phyloP scores from a whole-genome alignment of 352 stramenopile genomes.

The Globisporangium spiculum region DNA sequence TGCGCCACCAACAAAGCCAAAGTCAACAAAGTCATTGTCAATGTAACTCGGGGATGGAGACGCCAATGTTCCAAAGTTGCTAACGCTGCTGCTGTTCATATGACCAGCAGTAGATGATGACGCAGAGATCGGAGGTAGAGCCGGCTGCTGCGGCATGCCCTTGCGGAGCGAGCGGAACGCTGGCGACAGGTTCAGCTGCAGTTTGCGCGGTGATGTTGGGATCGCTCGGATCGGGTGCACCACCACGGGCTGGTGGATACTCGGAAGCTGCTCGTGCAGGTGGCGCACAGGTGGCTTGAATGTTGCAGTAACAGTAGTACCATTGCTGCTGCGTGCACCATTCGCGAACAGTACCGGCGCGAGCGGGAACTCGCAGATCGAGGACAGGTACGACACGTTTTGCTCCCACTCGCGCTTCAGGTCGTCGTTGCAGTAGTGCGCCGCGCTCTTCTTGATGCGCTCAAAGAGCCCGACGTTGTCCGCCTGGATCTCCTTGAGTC shows the following conservation, averaged over 20 bases:
- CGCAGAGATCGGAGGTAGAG: conserved; percentile 51
- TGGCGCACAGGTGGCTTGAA: conserved; percentile 7
- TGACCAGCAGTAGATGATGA: conserved; percentile 11
- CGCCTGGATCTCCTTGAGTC: conserved; percentile 60
- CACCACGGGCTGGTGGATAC: conserved; percentile 22
- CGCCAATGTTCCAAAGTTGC: not conserved
- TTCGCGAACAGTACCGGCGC: conserved; percentile 22
- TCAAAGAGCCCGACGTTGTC: conserved; percentile 58
- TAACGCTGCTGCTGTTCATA: conserved; percentile 3
- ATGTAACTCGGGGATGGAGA: conserved; percentile 4
- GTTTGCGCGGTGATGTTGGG: conserved; percentile 48
- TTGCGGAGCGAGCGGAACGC: conserved; percentile 68
- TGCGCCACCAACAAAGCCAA: not conserved
- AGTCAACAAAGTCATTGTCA: not conserved
- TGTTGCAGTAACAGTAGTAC: not conserved
- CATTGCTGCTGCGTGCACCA: not conserved
- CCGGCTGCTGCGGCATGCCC: conserved; percentile 58
- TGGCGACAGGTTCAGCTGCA: conserved; percentile 54
- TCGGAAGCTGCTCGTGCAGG: conserved; percentile 19
- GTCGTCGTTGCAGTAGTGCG: conserved; percentile 62
- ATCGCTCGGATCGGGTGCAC: conserved; percentile 58
- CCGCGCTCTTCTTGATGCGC: conserved; percentile 54
- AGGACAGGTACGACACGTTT: conserved; percentile 67
- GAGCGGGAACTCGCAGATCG: conserved; percentile 65
- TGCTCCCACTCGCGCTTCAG: conserved; percentile 62